Conservation (phyloP, 2,329 filamentous ascomycete species). For the Fusarium udum region DNA sequence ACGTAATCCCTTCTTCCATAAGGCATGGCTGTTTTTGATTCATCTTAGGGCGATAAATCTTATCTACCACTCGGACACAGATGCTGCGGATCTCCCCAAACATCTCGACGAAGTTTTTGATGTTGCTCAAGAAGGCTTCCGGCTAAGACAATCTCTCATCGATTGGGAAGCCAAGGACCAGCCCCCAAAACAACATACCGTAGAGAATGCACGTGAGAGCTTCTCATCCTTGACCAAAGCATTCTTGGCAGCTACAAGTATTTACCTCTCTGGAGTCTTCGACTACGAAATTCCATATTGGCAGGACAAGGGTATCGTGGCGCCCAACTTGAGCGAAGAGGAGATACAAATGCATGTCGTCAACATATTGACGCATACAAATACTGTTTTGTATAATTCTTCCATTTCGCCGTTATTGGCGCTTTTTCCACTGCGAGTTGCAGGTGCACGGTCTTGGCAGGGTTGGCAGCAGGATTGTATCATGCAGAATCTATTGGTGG, state of each 20-base stretch:
- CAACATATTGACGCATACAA: slow-evolving; percentile 37
- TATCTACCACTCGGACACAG: not conserved
- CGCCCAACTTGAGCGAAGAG: slow-evolving; percentile 34
- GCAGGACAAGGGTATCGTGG: slow-evolving; percentile 33
- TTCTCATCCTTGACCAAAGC: slow-evolving; percentile 36
- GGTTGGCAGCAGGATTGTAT: slow-evolving; percentile 38
- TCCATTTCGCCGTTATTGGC: slow-evolving; percentile 46
- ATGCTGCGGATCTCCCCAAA: accelerated
- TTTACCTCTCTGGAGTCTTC: slow-evolving; percentile 50
- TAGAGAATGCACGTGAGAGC: not conserved
- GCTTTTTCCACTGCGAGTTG: slow-evolving; percentile 49
- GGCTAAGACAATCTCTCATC: slow-evolving; percentile 22
- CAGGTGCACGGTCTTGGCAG: slow-evolving; percentile 44
- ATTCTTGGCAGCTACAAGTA: slow-evolving; percentile 48
- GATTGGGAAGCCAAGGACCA: not conserved
- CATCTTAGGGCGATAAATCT: not conserved
- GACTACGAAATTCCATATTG: slow-evolving; percentile 49
- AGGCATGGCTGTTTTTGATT: accelerated
- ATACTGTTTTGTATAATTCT: slow-evolving; percentile 24
- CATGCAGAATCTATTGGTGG: slow-evolving; percentile 21
- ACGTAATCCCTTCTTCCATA: not conserved
- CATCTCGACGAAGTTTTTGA: not conserved
- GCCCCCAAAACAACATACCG: accelerated
- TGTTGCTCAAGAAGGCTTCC: slow-evolving; percentile 36
- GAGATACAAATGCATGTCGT: slow-evolving; percentile 39